Conservation (phyloP, 306 rosid species). For the Quercus agrifolia region DNA sequence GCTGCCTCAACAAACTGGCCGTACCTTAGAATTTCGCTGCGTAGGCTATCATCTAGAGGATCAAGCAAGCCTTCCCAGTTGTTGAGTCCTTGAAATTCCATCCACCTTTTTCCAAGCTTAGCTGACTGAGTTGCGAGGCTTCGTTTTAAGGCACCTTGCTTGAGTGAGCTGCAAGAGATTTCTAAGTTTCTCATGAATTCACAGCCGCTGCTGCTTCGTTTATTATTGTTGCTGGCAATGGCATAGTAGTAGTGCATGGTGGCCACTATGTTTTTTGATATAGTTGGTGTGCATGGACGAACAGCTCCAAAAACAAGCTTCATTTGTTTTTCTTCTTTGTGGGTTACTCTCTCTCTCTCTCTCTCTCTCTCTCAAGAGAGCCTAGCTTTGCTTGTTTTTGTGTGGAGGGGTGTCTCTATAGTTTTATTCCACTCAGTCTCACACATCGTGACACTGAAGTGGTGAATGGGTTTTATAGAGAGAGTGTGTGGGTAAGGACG, state of each 20-base stretch:
- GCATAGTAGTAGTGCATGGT: not conserved
- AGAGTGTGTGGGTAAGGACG: not conserved
- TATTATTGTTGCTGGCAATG: no score
- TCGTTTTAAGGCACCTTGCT: not conserved
- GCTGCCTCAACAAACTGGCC: not conserved
- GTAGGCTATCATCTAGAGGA: not conserved
- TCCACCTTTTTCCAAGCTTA: not conserved
- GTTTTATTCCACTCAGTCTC: not conserved
- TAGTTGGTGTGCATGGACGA: not conserved
- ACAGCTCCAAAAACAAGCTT: not conserved
- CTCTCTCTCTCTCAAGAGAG: not conserved
- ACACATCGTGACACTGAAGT: not conserved
- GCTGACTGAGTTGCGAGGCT: not conserved
- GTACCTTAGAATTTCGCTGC: not conserved
- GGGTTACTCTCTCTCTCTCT: no score
- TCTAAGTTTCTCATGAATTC: not conserved
- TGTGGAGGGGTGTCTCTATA: not conserved
- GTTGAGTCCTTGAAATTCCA: not conserved
- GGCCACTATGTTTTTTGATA: not conserved
- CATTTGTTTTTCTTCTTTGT: not conserved
- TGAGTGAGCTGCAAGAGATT: not conserved
- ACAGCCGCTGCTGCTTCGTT: no score
- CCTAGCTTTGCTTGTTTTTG: not conserved
- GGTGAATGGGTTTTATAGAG: not conserved
- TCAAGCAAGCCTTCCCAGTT: constrained; percentile 7